Base-by-base conservation (phyloP, 805 yeast genomes). In the Priceomyces fermenticarens region DNA sequence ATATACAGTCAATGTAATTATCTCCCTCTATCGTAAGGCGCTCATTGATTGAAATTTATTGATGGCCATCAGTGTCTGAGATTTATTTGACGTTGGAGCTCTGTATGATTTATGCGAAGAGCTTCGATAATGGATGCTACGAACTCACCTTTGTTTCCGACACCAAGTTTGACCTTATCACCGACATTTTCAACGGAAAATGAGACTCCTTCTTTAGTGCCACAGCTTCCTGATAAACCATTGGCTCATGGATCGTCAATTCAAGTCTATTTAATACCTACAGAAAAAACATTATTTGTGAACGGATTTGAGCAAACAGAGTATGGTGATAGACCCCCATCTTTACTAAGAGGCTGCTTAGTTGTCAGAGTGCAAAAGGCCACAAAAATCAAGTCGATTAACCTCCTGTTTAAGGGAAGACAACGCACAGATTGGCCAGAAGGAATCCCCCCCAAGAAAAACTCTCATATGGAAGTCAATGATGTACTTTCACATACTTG, bases 401-500 rank as follows among this genome's bases (percentile, higher is more conserved):
- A 66, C 3, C 67, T 90, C 36, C 67, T 72, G 1, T 80, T 90
- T 51, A 72, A 73, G 39, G 97, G 97, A 1, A 56, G 60, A 1
- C 77, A 85, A 29, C 73, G 85, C 48, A 90, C 97, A 0, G 96
- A 90, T 45, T 90, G 97, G 97, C 97, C 97, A 2, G 97, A 93
- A 55, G 99, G 99, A 2, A 90, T 91, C 13, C 98, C 98, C 0
- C 97, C 97, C 0, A 87, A 85, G 57, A 81, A 81, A 49, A 69
- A 70, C 12, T 85, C 81, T 10, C 81, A 77, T 45, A 60, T 62
- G 27, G 99, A 93, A 51, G 60, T 74, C 15, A 77, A 76, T 46
- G 85, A 78, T 39, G 57, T 90, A 16, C 75, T 88, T 23, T 75
- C 78, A 38, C 97, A 91, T 58, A 80, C 85, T 4, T 93, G 99